phyloP scores from a whole-genome alignment of 192 early-diverging fungal genomes.

The Coemansia sp. region DNA sequence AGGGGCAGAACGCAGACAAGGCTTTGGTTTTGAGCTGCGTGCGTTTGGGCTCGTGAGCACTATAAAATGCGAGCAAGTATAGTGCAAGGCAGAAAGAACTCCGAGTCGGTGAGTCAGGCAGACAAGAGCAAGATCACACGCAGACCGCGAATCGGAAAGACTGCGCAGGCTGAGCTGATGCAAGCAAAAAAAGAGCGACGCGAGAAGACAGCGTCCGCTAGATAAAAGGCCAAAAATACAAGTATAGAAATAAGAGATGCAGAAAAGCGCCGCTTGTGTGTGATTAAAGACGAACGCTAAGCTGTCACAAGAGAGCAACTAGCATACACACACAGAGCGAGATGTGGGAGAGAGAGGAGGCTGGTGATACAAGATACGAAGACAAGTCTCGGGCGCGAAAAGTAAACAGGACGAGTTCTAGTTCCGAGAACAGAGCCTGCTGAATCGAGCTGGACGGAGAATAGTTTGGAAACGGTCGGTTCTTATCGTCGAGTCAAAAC shows the following conservation, averaged over 20 bases:
- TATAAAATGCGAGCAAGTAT: constrained; percentile 17
- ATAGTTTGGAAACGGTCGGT: background rate
- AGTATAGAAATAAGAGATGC: constrained; percentile 20
- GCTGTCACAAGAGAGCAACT: background rate
- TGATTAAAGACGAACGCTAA: background rate
- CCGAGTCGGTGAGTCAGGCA: background rate
- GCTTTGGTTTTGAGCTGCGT: constrained; percentile 4
- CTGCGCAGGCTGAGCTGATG: background rate
- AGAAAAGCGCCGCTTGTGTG: constrained; percentile 5
- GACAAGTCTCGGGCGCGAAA: background rate
- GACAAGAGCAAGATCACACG: constrained; percentile 10
- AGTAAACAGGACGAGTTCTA: background rate
- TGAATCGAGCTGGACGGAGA: background rate
- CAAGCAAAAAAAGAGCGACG: background rate
- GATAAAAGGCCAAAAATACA: constrained; percentile 13
- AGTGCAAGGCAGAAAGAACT: constrained; percentile 22
- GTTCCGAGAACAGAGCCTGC: background rate
- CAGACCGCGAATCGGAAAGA: constrained; percentile 12
- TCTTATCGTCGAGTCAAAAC: constrained; percentile 2
- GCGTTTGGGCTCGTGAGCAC: background rate
- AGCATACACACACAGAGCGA: constrained; percentile 11
- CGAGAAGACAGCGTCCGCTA: background rate
- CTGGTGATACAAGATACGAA: constrained; percentile 10
- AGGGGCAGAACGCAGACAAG: background rate
- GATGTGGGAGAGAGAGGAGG: constrained; percentile 9